phyloP scores from a whole-genome alignment of 352 stramenopile genomes.

The Globisporangium parvum region DNA sequence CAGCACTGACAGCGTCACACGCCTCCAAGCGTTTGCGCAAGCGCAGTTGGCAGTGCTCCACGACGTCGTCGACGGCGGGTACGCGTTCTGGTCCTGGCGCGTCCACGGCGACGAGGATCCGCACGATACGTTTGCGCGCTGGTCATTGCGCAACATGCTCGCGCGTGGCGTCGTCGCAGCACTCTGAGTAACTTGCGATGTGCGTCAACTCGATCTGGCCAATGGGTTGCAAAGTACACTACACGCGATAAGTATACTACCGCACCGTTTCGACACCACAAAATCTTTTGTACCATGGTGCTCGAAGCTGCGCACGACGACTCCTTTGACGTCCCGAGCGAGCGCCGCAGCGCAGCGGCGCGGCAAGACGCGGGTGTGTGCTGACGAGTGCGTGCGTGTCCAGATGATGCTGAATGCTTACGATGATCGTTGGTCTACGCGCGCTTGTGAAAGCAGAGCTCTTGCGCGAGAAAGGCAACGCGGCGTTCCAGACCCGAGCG shows the following conservation, averaged over 20 bases:
- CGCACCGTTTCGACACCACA: no score
- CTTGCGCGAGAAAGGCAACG: slow-evolving; percentile 61
- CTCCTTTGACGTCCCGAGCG: slow-evolving; percentile 28
- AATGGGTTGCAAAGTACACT: no score
- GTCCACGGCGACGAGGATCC: slow-evolving; percentile 52
- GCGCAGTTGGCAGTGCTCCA: slow-evolving; percentile 46
- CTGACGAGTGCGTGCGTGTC: background rate
- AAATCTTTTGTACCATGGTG: slow-evolving; percentile 5
- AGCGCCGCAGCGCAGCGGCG: slow-evolving; percentile 1
- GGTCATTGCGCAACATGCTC: slow-evolving; percentile 24
- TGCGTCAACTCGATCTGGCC: background rate
- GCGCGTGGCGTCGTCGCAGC: slow-evolving; percentile 6
- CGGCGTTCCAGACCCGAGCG: slow-evolving; percentile 46
- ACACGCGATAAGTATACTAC: no score
- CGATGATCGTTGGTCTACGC: background rate
- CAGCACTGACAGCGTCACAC: no score
- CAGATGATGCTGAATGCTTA: background rate
- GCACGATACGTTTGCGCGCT: slow-evolving; percentile 10
- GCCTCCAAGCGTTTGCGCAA: slow-evolving; percentile 10
- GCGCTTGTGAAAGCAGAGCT: slow-evolving; percentile 16
- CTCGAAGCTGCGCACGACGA: slow-evolving; percentile 25
- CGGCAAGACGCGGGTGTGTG: background rate
- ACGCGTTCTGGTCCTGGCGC: slow-evolving; percentile 71
- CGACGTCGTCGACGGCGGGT: slow-evolving; percentile 42
- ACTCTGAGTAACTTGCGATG: background rate